Conservation (phyloP, 2,329 filamentous ascomycete genomes). For the Penicillium sp. region DNA sequence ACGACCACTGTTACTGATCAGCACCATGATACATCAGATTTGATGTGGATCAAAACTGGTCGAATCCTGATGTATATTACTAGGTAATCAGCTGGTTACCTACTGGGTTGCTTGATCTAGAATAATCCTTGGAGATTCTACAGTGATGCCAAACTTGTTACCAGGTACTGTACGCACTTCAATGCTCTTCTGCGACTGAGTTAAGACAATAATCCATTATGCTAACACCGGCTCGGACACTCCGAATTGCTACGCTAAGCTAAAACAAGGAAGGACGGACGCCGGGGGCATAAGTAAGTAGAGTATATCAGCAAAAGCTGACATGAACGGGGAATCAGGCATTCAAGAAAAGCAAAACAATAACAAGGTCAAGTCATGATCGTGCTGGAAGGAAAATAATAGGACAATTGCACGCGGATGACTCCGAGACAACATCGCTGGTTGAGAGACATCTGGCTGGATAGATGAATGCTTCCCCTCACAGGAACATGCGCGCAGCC, state of each 20-base stretch:
- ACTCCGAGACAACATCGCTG: background rate
- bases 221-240: constrained; percentile 5
- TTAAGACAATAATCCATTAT: constrained; percentile 9
- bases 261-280: constrained; percentile 23
- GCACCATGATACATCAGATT: too few relatives aligned
- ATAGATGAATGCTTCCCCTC: constrained; percentile 27
- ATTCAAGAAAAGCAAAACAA: background rate
- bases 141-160: too few relatives aligned
- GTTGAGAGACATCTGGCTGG: background rate
- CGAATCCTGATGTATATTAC: too few relatives aligned
- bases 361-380: constrained; percentile 9
- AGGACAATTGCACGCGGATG: constrained; percentile 17
- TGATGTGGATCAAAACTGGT: background rate
- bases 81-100: too few relatives aligned
- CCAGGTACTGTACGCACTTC: background rate
- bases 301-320: constrained; percentile 11
- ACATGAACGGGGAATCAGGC: constrained; percentile 23
- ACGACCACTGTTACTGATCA: too few relatives aligned
- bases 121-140: too few relatives aligned
- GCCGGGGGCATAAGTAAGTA: constrained; percentile 23
- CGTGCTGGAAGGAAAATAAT: constrained; percentile 24
- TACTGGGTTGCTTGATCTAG: too few relatives aligned
- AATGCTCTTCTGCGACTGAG: background rate
- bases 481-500: constrained; percentile 63
- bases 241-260: constrained; percentile 14